A percentile compares a stretch with the other conserved stretches of the same genome.
phyloP scores from a whole-genome alignment of 805 yeast genomes.

The Hanseniaspora lachancei region DNA sequence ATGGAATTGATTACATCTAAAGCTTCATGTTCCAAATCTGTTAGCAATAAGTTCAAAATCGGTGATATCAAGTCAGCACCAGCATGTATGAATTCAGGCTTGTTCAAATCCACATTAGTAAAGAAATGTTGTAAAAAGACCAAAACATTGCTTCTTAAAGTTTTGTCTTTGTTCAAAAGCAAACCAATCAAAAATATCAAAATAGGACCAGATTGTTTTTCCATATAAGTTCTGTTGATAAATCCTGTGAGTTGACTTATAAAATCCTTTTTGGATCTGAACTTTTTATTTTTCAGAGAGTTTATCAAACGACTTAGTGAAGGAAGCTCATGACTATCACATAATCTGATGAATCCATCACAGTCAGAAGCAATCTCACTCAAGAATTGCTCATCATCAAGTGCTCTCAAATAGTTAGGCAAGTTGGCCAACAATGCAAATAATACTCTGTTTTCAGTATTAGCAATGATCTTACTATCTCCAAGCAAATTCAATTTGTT shows the following conservation, averaged over 20 bases:
- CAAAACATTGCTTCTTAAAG: constrained; percentile 76
- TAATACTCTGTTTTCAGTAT: constrained; percentile 53
- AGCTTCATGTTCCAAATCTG: constrained; percentile 82
- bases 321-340: constrained; percentile 42
- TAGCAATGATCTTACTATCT: constrained; percentile 67
- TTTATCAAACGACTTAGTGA: constrained; percentile 58
- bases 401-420: constrained; percentile 74
- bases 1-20: constrained; percentile 81
- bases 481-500: constrained; percentile 55
- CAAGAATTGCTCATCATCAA: constrained; percentile 42
- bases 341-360: constrained; percentile 45
- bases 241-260: constrained; percentile 64
- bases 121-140: constrained; percentile 59
- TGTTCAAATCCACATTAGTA: constrained; percentile 61
- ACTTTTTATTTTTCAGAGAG: constrained; percentile 63
- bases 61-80: constrained; percentile 96
- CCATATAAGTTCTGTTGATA: constrained; percentile 57
- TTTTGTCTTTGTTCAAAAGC: constrained; percentile 57
- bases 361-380: constrained; percentile 43
- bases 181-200: constrained; percentile 67
- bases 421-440: constrained; percentile 63
- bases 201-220: constrained; percentile 58
- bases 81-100: constrained; percentile 70
- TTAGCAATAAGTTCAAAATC: constrained; percentile 57
- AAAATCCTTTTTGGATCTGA: constrained; percentile 84